Evolutionary conservation across 2,329 filamentous ascomycete genomes (phyloP).

Genomic region (Hymenoscyphus repandus): DNA sequence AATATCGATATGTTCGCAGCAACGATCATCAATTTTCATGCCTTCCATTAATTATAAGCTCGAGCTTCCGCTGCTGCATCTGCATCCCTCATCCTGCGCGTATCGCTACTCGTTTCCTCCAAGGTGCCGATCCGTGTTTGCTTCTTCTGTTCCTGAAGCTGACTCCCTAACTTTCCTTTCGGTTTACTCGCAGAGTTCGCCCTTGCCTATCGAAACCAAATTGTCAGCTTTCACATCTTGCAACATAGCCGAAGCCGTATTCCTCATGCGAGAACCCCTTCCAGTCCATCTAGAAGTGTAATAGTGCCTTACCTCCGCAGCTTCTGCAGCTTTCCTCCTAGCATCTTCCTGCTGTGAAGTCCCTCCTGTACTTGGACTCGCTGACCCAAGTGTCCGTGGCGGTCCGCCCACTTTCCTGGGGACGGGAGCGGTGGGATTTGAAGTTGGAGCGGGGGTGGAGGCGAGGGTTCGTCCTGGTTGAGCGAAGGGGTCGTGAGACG

Average conservation of each 20-base stretch:
- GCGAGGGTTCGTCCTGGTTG: conserved; percentile 69
- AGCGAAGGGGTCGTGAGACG: conserved; percentile 63
- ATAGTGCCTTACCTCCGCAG: conserved; percentile 67
- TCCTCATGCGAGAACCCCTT: background rate
- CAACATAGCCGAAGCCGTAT: background rate
- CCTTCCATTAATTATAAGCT: conserved; percentile 46
- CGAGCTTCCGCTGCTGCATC: conserved; percentile 56
- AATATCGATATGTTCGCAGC: background rate
- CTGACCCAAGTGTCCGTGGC: conserved; percentile 60
- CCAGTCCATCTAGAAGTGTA: background rate
- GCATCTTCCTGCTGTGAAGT: conserved; percentile 48
- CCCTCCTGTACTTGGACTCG: conserved; percentile 34
- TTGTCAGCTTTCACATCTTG: background rate
- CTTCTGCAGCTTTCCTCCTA: conserved; percentile 67
- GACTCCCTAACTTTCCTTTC: conserved; percentile 59
- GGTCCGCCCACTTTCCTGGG: conserved; percentile 48
- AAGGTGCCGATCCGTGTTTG: conserved; percentile 65
- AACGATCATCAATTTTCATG: background rate
- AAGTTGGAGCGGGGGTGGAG: conserved; percentile 38
- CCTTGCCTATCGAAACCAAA: conserved; percentile 50
- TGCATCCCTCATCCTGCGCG: conserved; percentile 55
- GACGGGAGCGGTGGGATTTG: conserved; percentile 43
- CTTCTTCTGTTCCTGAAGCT: conserved; percentile 71
- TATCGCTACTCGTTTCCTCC: conserved; percentile 61
- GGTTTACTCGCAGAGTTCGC: conserved; percentile 52